Evolutionary conservation across 2,329 filamentous ascomycete genomes (phyloP), one percentile per base, ranked within the genome.

Genomic region (Conoideocrella luteorostrata): DNA sequence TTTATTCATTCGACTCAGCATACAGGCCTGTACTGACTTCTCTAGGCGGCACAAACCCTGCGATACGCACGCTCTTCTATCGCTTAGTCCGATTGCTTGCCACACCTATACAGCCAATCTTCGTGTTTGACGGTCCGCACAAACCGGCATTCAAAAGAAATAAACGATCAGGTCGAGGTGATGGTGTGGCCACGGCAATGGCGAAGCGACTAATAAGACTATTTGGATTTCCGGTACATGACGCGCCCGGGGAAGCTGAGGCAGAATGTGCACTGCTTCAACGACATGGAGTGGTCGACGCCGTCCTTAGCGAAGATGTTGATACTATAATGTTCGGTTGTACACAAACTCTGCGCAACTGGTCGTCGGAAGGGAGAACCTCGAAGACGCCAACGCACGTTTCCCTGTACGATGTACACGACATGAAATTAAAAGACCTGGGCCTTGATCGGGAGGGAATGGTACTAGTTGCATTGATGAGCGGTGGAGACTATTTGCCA

Each of bases 241-340:
- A 88, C 56, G 93, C 93, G 5, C 93, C 91, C 0, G 93, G 93
- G 9, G 93, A 98, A 60, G 93, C 91, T 3, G 93, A 98, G 61
- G 93, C 93, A 2, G 93, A 98, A 66, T 98, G 93, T 52, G 93
- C 93, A 0, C 67, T 93, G 13, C 65, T 98, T 3, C 90, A 98
- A 58, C 74, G 76, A 47, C 76, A 83, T 36, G 89, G 88, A 1
- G 71, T 95, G 7, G 90, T 95, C 1, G 93, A 98, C 62, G 91
- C 88, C 0, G 93, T 97, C 2, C 72, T 98, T 54, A 96, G 88
- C 61, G 90, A 98, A 61, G 93, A 98, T 69, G 89, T 96, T 34
- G 93, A 98, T 60, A 93, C 91, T 2, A 78, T 97, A 56, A 97
- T 97, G 91, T 97, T 97, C 66, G 93, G 93, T 2, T 93, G 88